Evolutionary conservation across 176 grass and related monocot genomes (phyloP), one percentile per base, ranked within the genome.

Genomic region (Aegilops umbellulata): DNA sequence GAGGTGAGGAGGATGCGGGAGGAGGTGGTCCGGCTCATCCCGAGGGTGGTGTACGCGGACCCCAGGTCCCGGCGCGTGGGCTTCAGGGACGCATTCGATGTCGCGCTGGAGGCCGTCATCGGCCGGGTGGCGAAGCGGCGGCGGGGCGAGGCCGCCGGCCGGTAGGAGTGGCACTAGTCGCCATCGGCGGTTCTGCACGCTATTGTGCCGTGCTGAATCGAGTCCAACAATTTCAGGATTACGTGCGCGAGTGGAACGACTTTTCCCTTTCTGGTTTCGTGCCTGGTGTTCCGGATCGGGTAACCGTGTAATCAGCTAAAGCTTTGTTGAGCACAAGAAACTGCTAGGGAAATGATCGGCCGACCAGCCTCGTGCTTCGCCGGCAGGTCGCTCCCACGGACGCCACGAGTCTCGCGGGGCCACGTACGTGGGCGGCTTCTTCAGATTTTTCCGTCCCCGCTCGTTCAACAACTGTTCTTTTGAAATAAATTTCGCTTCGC

Each of bases 1-100:
- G 68, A 57, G 34, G 83, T 89, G 15, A 65, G 27, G 77, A 69
- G 29, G 31, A 89, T 94, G 89, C 78, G 83, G 42, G 94, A 95
- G 87, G 78, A 91, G 71, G 89, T 91, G 29, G 91, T 93, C 86
- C 42, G 75, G 23, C 87, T 95, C 41, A 93, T 95, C 62, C 94
- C 94, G 1, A 75, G 65, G 22, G 35, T 95, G 34, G 80, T 93
- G 22, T 95, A 95, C 74, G 90, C 91, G 3, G 84, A 93, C 78
- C 87, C 84, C 8, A 87, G 74, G 47, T 83, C 91, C 3, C 83
- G 72, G 77, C 76, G 65, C 66, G 83, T 74, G 17, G 82, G 77
- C 34, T 80, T 90, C 64, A 80, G 25, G 79, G 94, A 95, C 78
- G 89, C 94, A 5, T 89, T 95, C 68, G 91, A 93, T 41, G 29